Base-by-base conservation (phyloP, 257 asterid species). In the Fraxinus quadrangulata region DNA sequence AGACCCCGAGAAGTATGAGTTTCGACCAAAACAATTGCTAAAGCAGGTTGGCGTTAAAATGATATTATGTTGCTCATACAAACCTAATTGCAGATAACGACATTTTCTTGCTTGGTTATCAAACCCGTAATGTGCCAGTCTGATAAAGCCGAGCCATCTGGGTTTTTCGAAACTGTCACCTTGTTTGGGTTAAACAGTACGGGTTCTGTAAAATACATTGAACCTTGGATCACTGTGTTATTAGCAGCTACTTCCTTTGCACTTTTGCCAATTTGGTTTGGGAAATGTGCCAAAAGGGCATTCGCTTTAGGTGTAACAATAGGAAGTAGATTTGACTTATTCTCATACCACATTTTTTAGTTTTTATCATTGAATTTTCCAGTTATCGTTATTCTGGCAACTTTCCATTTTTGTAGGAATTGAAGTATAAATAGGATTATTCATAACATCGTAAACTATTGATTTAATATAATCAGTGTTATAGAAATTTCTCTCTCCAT, bases 1-100 rank as follows among this genome's bases (percentile, higher is more conserved):
- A 88, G 99, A 96, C 79, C 99, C 97, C 71, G 99, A 93, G 77
- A 93, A 96, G 89, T 96, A 96, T 28, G 97, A 96, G 86, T 96
- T 96, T 79, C 92, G 97, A 39, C 99, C 99, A 37, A 96, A 90
- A 73, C 80, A 85, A 84, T 83, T 96, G 91, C 86, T 96, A 72
- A 93, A 93, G 82, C 97, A 93, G 98, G 99, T 96, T 24, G 34
- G 69, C 17, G 1, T 63, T 26, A 26, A 24, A 21, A 61, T 24
- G 31, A 61, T 61, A 24, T 24, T 61, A 61, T 11, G 19, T 26
- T 63, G 36, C 69, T 63, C 12, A 11, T 63, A 11, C 36, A 63
- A 10, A 63, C 69, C 3, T 63, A 63, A 23, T 23, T 24, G 69
- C 28, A 19, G 19, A 11, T 63, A 24, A 59, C 13, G 34, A 11